phyloP scores from a whole-genome alignment of 106 monocot species.

The Iris macrosiphon region DNA sequence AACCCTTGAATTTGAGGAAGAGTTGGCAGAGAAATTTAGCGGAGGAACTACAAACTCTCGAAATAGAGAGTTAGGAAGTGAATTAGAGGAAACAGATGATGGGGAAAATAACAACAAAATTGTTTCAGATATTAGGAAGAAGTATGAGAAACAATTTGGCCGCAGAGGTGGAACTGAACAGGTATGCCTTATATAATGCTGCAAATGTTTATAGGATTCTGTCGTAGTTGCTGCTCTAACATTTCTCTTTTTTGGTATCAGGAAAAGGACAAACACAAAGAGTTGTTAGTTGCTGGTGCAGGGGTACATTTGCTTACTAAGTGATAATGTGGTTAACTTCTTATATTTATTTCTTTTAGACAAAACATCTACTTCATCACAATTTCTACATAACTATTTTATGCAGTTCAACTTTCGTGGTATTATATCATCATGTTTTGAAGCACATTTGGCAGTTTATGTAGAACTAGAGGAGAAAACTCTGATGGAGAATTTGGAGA shows the following conservation, averaged over 20 bases:
- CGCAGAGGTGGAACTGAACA: conserved; percentile 45
- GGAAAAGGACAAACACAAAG: conserved; percentile 80
- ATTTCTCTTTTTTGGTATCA: conserved; percentile 15
- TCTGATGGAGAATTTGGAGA: conserved; percentile 95
- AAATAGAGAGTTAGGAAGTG: conserved; percentile 52
- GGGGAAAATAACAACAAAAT: conserved; percentile 52
- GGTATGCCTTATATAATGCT: conserved; percentile 31
- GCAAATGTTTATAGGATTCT: neutral
- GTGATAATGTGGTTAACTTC: neutral
- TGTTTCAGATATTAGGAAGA: conserved; percentile 86
- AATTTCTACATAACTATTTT: neutral
- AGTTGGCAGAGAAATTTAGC: conserved; percentile 90
- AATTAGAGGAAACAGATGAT: conserved; percentile 61
- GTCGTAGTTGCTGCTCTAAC: conserved; percentile 10
- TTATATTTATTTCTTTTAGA: neutral
- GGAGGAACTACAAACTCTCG: conserved; percentile 54
- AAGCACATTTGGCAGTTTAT: conserved; percentile 82
- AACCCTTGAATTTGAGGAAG: conserved; percentile 98
- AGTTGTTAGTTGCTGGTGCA: conserved; percentile 58
- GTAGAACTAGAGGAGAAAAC: conserved; percentile 98
- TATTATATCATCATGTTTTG: conserved; percentile 98
- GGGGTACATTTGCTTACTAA: conserved; percentile 47
- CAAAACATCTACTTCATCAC: neutral
- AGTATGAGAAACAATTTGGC: conserved; percentile 86
- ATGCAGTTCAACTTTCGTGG: conserved; percentile 96